Evolutionary conservation across 306 rosid genomes (phyloP), one percentile per base, ranked within the genome.

Genomic region (Quercus gilva): DNA sequence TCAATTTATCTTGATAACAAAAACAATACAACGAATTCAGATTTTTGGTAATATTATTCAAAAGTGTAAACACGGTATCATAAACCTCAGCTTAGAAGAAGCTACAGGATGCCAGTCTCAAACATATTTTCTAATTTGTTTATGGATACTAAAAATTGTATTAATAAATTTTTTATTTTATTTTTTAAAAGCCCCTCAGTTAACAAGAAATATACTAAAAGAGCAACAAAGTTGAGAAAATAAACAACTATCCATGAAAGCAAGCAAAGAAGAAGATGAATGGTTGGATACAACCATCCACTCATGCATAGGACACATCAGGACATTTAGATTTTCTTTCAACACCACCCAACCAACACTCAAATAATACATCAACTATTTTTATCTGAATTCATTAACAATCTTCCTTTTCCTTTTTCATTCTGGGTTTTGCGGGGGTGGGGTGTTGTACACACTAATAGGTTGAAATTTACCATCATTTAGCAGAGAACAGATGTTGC

Each of bases 401-500:
- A 49, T 71, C 43, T 28, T 64, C 68, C 76, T 23, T 78, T 67
- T 76, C 58, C 49, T 55, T 52, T 43, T 71, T 9, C 33, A 15
- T 31, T 52, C 28, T 51, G 35, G 73, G 26, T 79, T 55, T 80
- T 75, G 67, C 69, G 65, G 74, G 78, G 74, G 69, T 14, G 73
- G 33, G 79, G 55, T 80, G 77, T 59, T 73, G 76, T 13, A 49
- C 17, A 12, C 17, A 49, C 28, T 56, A 69, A 64, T 43, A 75
- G 73, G 72, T 73, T 55, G 84, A 73, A 79, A 82, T 73, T 83
- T 96, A 96, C 99, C 99, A 87, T 96, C 99, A 82, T 96, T 96
- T 45, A 93, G 93, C 86, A 96, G 78, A 58, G 96, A 67, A 82
- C 99, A 96, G 60, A 96, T 90, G 65, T 93, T 96, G 87, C 99